These are phyloP conservation scores for Nyctanthes arbortristis DNA, from an alignment of 257 asterid species.

Conservation along the genomic window DNA sequence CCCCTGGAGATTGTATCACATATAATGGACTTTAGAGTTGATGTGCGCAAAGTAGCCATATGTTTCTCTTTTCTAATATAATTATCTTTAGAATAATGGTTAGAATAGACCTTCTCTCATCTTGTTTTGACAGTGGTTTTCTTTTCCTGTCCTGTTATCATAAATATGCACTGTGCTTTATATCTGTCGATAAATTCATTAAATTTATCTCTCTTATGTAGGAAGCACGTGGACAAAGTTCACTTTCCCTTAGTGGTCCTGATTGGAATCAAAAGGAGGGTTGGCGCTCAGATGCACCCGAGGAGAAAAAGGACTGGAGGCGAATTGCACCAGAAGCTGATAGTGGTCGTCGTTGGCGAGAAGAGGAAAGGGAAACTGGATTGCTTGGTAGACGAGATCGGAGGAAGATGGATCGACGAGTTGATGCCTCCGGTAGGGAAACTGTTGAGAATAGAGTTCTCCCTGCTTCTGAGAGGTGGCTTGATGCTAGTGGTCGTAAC, in stretches of 20 bases:
- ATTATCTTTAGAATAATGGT: not conserved
- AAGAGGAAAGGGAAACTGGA: slow-evolving; percentile 99
- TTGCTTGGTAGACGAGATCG: slow-evolving; percentile 94
- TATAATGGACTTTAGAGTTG: not conserved
- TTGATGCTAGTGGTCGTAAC: slow-evolving; percentile 69
- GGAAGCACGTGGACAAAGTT: slow-evolving; percentile 86
- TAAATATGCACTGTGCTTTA: not conserved
- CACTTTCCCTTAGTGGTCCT: slow-evolving; percentile 81
- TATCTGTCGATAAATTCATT: not conserved
- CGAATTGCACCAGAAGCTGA: slow-evolving; percentile 63
- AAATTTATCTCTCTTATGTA: slow-evolving; percentile 21
- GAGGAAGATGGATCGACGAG: slow-evolving; percentile 82
- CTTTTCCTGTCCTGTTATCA: not conserved
- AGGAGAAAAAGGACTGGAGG: slow-evolving; percentile 89
- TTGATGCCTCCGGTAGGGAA: slow-evolving; percentile 73
- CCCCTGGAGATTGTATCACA: not conserved
- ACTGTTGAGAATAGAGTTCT: slow-evolving; percentile 58
- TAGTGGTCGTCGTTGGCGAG: slow-evolving; percentile 97
- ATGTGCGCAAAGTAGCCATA: not conserved
- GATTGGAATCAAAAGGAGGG: slow-evolving; percentile 81
- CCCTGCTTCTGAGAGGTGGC: slow-evolving; percentile 75
- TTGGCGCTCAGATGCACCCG: slow-evolving; percentile 73
- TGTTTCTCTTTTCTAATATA: not conserved
- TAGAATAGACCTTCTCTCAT: not conserved
- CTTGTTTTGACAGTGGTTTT: not conserved